These are phyloP conservation scores for Pleurozium schreberi DNA, from an alignment of 225 moss, liverwort and hornwort genomes.

Conservation along the genomic window DNA sequence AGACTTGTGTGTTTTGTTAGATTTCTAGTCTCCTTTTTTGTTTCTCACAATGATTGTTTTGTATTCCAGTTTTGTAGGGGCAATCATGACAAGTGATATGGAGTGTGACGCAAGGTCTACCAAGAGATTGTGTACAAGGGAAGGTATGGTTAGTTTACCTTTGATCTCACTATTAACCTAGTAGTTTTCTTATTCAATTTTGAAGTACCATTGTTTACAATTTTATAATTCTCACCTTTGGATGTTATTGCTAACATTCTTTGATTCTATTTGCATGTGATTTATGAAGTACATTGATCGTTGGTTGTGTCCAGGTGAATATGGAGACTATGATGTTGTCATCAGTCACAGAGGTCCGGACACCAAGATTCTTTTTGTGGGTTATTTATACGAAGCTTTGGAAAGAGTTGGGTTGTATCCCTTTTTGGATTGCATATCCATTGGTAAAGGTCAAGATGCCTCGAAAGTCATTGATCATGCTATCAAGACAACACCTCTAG, in stretches of 20 bases:
- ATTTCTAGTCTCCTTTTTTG: background rate
- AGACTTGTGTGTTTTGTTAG: no score
- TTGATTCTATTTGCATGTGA: no score
- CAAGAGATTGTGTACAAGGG: no score
- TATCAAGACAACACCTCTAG: background rate
- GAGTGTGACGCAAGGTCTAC: background rate
- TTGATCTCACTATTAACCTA: no score
- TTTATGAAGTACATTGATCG: background rate
- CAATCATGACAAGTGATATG: fast-evolving
- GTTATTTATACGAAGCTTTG: background rate
- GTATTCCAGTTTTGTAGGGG: fast-evolving
- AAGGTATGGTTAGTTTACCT: no score
- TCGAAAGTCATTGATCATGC: background rate
- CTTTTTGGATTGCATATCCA: background rate
- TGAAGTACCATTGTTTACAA: no score
- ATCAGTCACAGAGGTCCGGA: background rate
- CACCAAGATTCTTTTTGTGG: background rate
- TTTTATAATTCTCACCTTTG: no score
- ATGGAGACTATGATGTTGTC: background rate
- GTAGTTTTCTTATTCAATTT: no score
- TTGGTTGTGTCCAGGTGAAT: background rate
- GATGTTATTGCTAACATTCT: no score
- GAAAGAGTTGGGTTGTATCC: background rate
- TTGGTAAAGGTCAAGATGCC: background rate
- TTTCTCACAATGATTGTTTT: background rate